Percentiles rank a stretch among this genome's conserved stretches.
Evolutionary conservation across 179 eudicot genomes (phyloP).

Genomic region (Beta macrorhiza): DNA sequence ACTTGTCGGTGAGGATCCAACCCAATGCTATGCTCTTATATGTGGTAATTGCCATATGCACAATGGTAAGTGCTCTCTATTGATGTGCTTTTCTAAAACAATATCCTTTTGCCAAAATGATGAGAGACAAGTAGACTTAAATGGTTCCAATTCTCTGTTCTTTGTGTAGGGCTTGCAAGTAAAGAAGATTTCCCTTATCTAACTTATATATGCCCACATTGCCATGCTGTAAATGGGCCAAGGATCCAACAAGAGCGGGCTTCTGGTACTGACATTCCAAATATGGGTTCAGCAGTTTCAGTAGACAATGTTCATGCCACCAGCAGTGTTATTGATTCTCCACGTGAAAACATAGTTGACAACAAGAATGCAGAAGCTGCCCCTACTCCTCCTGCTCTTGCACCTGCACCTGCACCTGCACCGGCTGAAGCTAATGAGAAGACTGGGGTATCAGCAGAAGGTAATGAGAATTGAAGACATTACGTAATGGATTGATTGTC

Average conservation of each 20-base stretch:
- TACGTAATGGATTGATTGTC: not conserved
- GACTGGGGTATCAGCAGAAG: constrained; percentile 21
- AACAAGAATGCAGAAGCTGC: constrained; percentile 8
- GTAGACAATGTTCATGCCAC: constrained; percentile 24
- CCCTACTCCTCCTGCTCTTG: constrained; percentile 6
- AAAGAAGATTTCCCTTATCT: constrained; percentile 85
- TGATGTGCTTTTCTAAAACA: not conserved
- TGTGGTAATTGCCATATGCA: constrained; percentile 97
- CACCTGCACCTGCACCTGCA: not conserved
- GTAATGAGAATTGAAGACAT: constrained; percentile 23
- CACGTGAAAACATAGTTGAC: constrained; percentile 16
- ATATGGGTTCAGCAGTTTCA: constrained; percentile 26
- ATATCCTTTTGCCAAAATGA: not conserved
- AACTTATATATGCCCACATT: constrained; percentile 87
- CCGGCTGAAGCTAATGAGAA: constrained; percentile 18
- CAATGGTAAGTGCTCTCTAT: constrained; percentile 60
- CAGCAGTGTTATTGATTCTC: constrained; percentile 26
- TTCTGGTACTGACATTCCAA: constrained; percentile 36
- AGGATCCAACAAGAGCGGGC: constrained; percentile 39
- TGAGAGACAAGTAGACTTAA: not conserved
- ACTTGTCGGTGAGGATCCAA: constrained; percentile 97
- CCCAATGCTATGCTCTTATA: constrained; percentile 87
- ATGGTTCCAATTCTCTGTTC: not conserved
- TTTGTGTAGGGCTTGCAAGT: constrained; percentile 76
- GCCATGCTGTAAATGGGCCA: constrained; percentile 80